phyloP scores from a whole-genome alignment of 352 stramenopile species.

The Globisporangium uncinulatum region DNA sequence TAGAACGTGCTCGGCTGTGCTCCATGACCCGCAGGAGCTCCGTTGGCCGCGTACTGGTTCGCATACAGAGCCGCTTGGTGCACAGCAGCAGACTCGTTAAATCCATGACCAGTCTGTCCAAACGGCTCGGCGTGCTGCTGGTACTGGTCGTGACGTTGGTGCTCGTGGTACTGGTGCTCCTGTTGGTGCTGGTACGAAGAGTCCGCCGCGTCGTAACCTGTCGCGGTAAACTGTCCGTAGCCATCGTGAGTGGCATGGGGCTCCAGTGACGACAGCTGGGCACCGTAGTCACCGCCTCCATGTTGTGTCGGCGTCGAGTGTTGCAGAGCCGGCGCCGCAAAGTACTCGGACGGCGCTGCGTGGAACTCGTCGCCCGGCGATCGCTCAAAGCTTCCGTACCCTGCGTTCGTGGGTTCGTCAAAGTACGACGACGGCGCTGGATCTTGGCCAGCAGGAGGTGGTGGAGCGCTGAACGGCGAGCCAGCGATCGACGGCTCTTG shows the following conservation, averaged over 20 bases:
- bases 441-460: conserved; percentile 7
- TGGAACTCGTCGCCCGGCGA: conserved; percentile 11
- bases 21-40: neutral
- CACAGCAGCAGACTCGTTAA: neutral
- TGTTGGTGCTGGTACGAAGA: neutral
- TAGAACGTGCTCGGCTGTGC: neutral
- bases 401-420: conserved; percentile 4
- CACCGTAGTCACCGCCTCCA: neutral
- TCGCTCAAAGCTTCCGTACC: conserved; percentile 20
- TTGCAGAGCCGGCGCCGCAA: conserved; percentile 24
- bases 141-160: conserved; percentile 7
- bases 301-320: conserved; percentile 3
- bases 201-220: neutral
- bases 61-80: conserved; percentile 1
- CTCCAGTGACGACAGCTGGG: neutral
- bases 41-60: conserved; percentile 4
- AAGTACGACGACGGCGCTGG: conserved; percentile 8
- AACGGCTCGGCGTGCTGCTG: conserved; percentile 1
- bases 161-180: conserved; percentile 16
- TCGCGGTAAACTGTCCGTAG: neutral
- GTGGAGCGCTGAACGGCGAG: conserved; percentile 5
- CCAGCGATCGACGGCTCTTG: neutral
- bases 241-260: neutral
- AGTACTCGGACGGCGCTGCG: conserved; percentile 27
- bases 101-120: neutral